A percentile compares a stretch with the other conserved stretches of the same genome.
Evolutionary conservation across 1,284 basidiomycete genomes (phyloP).

Genomic region (Chalciporus piperatoides): DNA sequence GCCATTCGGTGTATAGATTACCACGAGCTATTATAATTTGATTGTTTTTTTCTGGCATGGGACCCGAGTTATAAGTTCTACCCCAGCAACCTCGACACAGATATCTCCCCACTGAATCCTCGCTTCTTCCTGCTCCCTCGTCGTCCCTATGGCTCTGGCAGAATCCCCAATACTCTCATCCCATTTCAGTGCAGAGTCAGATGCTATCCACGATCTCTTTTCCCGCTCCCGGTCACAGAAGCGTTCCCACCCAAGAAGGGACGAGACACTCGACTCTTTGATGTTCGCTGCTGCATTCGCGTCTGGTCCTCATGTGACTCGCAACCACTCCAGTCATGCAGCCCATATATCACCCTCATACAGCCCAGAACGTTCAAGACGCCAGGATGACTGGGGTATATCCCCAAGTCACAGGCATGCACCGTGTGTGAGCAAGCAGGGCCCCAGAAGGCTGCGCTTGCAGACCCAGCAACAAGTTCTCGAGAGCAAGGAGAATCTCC

Average conservation of each 20-base stretch:
- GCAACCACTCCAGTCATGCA: slow-evolving; percentile 51
- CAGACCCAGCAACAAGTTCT: slow-evolving; percentile 25
- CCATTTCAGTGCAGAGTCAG: slow-evolving; percentile 31
- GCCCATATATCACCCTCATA: slow-evolving; percentile 58
- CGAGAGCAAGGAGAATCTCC: slow-evolving; percentile 29
- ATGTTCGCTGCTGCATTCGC: slow-evolving; percentile 68
- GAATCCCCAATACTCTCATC: slow-evolving; percentile 27
- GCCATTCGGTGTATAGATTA: neutral
- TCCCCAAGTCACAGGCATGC: slow-evolving; percentile 41
- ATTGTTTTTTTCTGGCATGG: no score
- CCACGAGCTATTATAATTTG: neutral
- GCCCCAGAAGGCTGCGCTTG: slow-evolving; percentile 58
- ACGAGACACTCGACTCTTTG: slow-evolving; percentile 69
- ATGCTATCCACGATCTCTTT: slow-evolving; percentile 42
- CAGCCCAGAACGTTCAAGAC: slow-evolving; percentile 47
- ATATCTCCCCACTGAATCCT: slow-evolving; percentile 6
- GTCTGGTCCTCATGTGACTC: slow-evolving; percentile 67
- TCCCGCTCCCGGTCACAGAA: slow-evolving; percentile 40
- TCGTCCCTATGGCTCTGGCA: slow-evolving; percentile 29
- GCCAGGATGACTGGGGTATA: slow-evolving; percentile 38
- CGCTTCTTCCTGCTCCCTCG: neutral
- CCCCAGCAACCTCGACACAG: no score
- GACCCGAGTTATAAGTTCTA: no score
- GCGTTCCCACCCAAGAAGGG: slow-evolving; percentile 44
- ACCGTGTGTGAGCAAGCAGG: slow-evolving; percentile 67